These are phyloP conservation scores for Podila epigama DNA, from an alignment of 192 early-diverging fungal genomes.

Conservation along the genomic window DNA sequence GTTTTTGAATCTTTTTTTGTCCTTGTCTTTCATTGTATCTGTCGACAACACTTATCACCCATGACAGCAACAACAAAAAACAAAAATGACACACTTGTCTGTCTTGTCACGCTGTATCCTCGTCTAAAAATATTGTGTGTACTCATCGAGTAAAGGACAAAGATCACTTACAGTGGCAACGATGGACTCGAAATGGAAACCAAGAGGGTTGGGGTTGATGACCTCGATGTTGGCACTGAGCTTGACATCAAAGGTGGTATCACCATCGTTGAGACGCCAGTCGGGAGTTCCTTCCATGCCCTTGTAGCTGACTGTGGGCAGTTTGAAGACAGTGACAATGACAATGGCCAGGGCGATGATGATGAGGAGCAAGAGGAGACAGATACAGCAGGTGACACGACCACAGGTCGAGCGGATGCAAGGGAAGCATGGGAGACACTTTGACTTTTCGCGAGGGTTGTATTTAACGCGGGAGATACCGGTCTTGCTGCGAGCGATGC, in stretches of 20 bases:
- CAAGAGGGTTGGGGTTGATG: conserved; percentile 57
- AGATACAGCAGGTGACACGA: conserved; percentile 53
- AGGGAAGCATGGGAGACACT: conserved; percentile 39
- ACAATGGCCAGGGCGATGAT: conserved; percentile 51
- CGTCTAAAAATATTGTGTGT: not conserved
- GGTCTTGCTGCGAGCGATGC: conserved; percentile 31
- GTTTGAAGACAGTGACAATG: conserved; percentile 52
- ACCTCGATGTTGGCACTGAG: conserved; percentile 47
- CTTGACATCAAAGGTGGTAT: conserved; percentile 36
- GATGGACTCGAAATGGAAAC: conserved; percentile 54
- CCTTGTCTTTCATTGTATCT: not conserved
- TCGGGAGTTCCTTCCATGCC: conserved; percentile 11
- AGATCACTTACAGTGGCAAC: conserved; percentile 53
- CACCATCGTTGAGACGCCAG: conserved; percentile 22
- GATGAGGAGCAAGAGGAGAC: conserved; percentile 45
- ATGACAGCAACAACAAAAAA: not conserved
- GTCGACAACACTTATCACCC: not conserved
- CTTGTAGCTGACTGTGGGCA: conserved; percentile 45
- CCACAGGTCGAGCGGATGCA: conserved; percentile 53
- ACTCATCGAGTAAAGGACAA: not conserved
- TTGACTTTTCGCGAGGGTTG: conserved; percentile 30
- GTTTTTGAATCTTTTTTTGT: too few species aligned
- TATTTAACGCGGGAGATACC: conserved; percentile 42
- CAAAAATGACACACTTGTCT: not conserved
- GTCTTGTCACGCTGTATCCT: not conserved